A percentile compares a stretch with the other conserved stretches of the same genome.
These are phyloP conservation scores for Syzygium jambos DNA, from an alignment of 345 rosid species.

Conservation along the genomic window DNA sequence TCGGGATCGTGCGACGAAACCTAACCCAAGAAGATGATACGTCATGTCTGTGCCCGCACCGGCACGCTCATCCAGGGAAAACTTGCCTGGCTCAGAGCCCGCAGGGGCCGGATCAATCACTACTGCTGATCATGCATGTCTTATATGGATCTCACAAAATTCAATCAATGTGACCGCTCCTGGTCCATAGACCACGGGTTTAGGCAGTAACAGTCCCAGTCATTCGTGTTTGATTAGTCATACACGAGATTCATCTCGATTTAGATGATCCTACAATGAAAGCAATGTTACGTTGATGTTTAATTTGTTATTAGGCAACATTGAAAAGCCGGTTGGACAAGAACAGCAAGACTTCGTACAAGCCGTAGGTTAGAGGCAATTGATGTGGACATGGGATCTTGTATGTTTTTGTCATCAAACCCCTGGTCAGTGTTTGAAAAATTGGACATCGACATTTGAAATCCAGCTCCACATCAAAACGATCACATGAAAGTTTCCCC, in stretches of 20 bases:
- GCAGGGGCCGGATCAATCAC: background rate
- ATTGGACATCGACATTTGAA: background rate
- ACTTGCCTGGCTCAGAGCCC: fast-evolving
- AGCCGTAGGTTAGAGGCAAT: background rate
- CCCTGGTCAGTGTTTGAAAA: background rate
- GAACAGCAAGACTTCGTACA: background rate
- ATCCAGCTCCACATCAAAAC: background rate
- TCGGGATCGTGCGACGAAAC: fast-evolving
- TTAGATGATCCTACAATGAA: background rate
- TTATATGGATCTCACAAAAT: background rate
- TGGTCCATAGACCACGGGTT: background rate
- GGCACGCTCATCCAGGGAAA: background rate
- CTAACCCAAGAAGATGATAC: fast-evolving
- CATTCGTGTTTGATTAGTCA: background rate
- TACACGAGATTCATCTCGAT: background rate
- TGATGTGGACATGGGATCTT: background rate
- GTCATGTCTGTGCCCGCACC: too few species aligned
- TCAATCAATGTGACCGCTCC: too few species aligned
- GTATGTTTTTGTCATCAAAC: background rate
- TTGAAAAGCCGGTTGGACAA: background rate
- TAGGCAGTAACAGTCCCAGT: fast-evolving
- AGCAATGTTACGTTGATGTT: background rate
- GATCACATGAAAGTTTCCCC: background rate
- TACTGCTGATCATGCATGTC: fast-evolving
- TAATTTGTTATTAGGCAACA: background rate